These are phyloP conservation scores for Papilionanthe hybrid DNA, from an alignment of 116 monocot genomes.

Conservation along the genomic window DNA sequence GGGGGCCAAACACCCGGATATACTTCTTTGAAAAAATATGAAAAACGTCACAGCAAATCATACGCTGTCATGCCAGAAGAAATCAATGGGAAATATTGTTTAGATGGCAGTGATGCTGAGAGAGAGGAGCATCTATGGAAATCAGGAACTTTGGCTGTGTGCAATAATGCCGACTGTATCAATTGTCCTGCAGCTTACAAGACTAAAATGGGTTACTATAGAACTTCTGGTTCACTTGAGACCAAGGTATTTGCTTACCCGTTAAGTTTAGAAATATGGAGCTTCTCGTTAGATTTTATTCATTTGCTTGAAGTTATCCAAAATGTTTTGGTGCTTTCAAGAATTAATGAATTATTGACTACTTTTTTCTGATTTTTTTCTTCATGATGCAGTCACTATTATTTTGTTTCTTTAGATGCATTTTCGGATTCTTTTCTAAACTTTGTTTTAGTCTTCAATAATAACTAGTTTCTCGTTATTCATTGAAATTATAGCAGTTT, in stretches of 20 bases:
- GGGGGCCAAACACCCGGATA: slow-evolving; percentile 7
- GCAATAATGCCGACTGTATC: slow-evolving; percentile 66
- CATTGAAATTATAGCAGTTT: neutral
- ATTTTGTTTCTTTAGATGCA: neutral
- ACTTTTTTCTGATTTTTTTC: neutral
- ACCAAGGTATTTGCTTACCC: slow-evolving; percentile 23
- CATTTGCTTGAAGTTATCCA: neutral
- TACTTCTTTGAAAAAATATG: slow-evolving; percentile 4
- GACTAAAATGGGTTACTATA: slow-evolving; percentile 19
- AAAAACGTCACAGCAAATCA: slow-evolving; percentile 20
- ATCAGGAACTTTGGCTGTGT: slow-evolving; percentile 58
- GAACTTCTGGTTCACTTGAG: slow-evolving; percentile 24
- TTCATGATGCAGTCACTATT: neutral
- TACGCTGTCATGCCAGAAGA: slow-evolving; percentile 37
- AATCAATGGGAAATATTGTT: slow-evolving; percentile 14
- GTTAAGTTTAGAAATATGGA: neutral
- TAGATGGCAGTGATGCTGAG: neutral
- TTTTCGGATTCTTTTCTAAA: neutral
- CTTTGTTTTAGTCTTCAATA: neutral
- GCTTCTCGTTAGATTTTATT: neutral
- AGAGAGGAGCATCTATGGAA: slow-evolving; percentile 49
- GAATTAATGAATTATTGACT: neutral
- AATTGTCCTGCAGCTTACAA: slow-evolving; percentile 58
- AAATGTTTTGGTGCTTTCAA: neutral
- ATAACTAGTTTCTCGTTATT: neutral